Conservation (phyloP, 1,284 basidiomycete species). For the Quambalaria eucalypti region DNA sequence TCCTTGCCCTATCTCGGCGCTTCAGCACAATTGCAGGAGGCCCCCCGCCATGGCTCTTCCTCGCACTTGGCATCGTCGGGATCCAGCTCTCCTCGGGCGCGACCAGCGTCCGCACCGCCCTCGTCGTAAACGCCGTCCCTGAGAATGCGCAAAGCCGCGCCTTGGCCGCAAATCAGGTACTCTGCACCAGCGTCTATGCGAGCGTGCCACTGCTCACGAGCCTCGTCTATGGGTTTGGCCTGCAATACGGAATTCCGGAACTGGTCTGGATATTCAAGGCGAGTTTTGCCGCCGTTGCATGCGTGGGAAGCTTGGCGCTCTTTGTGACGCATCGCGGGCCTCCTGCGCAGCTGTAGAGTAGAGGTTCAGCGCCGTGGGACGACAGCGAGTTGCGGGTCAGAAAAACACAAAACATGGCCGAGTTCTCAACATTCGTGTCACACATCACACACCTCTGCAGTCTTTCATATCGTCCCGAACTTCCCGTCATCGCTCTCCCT, state of each 20-base stretch:
- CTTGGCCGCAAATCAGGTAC: slow-evolving; percentile 31
- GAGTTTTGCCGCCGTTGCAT: slow-evolving; percentile 14
- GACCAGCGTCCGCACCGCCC: slow-evolving; percentile 25
- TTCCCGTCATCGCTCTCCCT: too few relatives aligned
- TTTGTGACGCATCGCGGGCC: slow-evolving; percentile 23
- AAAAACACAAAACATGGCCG: too few relatives aligned
- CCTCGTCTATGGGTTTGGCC: slow-evolving; percentile 25
- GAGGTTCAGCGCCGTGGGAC: too few relatives aligned
- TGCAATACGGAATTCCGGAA: slow-evolving; percentile 22
- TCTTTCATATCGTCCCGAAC: too few relatives aligned
- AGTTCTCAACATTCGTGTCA: too few relatives aligned
- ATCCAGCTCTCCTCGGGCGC: slow-evolving; percentile 28
- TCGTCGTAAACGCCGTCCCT: slow-evolving; percentile 30
- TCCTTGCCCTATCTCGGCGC: not conserved
- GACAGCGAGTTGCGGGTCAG: too few relatives aligned
- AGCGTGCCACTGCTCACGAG: slow-evolving; percentile 28
- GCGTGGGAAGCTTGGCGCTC: slow-evolving; percentile 14
- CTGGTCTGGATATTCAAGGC: slow-evolving; percentile 34
- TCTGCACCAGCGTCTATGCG: slow-evolving; percentile 27
- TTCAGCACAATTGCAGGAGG: not conserved
- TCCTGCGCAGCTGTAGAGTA: not conserved
- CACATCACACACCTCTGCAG: too few relatives aligned
- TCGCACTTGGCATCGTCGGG: slow-evolving; percentile 21
- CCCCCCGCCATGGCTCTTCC: slow-evolving; percentile 17
- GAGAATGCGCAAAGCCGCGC: slow-evolving; percentile 20